Base-by-base conservation (phyloP, 805 yeast species). In the Ogataea zsoltii region DNA sequence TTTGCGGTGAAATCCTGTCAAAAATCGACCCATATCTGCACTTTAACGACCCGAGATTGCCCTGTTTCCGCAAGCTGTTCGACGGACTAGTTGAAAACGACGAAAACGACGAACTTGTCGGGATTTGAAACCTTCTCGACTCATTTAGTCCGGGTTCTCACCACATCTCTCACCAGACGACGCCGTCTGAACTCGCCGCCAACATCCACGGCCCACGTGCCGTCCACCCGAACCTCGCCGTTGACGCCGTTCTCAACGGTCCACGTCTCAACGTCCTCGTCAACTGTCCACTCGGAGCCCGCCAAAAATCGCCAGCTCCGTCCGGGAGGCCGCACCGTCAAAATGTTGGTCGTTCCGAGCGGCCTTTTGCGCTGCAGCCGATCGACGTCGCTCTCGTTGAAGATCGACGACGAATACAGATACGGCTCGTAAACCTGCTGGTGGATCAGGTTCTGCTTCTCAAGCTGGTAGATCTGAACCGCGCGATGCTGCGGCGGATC, bases 401-500 rank as follows among this genome's bases (percentile, higher is more conserved):
- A 91, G 0, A 82, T 61, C 2, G 69, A 68, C 11, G 69, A 68
- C 0, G 92, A 74, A 58, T 74, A 87, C 17, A 76, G 61, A 58
- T 78, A 78, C 23, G 82, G 77, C 31, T 75, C 71, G 87, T 92
- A 90, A 23, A 72, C 72, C 6, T 74, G 68, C 0, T 81, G 77
- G 13, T 49, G 46, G 2, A 85, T 74, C 19, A 80, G 64, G 31
- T 85, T 85, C 53, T 76, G 84, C 35, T 75, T 72, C 60, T 86
- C 86, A 18, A 90, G 72, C 62, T 90, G 96, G 61, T 74, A 91
- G 1, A 91, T 70, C 58, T 90, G 95, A 7, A 88, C 90, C n/a
- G 68, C 62, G 35, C 79, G 69, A 0, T 68, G 62, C 38, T 81
- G 82, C 0, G 89, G 84, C 0, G 76, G 67, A 46, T 83, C 89